Conservation (phyloP, 2,329 filamentous ascomycete species). For the Colletotrichum cordylinicola region DNA sequence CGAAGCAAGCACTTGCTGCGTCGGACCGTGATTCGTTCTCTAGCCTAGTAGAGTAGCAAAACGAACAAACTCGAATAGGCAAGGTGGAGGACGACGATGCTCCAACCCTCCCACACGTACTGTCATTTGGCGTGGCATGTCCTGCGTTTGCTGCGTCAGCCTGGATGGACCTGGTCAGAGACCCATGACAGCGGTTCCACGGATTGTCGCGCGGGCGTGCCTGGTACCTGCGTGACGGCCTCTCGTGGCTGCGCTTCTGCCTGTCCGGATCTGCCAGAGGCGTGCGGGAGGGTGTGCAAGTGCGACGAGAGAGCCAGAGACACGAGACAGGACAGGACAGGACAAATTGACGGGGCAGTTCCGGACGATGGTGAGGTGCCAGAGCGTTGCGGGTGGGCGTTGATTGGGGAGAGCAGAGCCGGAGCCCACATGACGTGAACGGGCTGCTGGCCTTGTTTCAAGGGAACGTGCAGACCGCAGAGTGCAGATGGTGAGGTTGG, state of each 20-base stretch:
- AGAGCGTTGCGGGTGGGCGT: neutral
- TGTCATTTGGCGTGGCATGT: neutral
- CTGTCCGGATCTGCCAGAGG: neutral
- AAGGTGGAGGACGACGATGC: neutral
- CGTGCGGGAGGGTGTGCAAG: neutral
- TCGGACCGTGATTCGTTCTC: neutral
- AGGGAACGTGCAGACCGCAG: conserved; percentile 9
- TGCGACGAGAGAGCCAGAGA: neutral
- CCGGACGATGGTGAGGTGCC: neutral
- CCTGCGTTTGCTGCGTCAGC: neutral
- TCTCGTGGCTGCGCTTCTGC: neutral
- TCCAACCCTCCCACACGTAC: neutral
- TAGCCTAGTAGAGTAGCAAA: neutral
- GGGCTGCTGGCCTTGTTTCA: conserved; percentile 12
- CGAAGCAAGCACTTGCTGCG: neutral
- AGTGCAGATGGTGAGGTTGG: neutral
- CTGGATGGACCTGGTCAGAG: conserved; percentile 1
- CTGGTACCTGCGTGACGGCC: neutral
- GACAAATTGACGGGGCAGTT: neutral
- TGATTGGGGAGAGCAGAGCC: neutral
- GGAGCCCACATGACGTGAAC: neutral
- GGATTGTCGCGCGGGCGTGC: neutral
- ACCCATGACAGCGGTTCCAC: conserved; percentile 12
- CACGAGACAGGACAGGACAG: neutral
- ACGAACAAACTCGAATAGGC: neutral